A percentile compares a stretch with the other conserved stretches of the same genome.
These are phyloP conservation scores for Eutrema heterophyllum DNA, from an alignment of 345 rosid genomes.

Conservation along the genomic window DNA sequence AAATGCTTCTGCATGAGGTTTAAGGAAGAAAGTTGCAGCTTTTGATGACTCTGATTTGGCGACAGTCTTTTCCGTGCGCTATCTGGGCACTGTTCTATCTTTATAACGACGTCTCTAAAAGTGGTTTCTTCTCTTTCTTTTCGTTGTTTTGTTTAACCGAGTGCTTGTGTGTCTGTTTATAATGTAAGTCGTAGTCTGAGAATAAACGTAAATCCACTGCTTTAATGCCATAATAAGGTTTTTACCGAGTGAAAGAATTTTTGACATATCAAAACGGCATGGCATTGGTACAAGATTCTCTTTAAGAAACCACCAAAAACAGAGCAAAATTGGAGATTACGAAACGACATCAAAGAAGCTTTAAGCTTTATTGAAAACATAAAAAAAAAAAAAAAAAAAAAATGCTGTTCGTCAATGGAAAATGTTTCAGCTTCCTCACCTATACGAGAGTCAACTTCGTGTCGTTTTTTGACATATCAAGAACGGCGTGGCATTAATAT, in stretches of 20 bases:
- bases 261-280: background rate
- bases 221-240: too few relatives aligned
- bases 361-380: too few relatives aligned
- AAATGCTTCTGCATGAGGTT: conserved; percentile 61
- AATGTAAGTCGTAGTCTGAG: background rate
- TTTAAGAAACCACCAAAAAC: background rate
- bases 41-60: conserved; percentile 20
- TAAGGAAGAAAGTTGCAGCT: conserved; percentile 36
- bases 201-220: too few relatives aligned
- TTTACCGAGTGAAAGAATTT: background rate
- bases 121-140: background rate
- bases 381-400: too few relatives aligned
- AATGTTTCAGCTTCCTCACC: background rate
- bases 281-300: background rate
- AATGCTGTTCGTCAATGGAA: background rate
- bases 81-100: conserved; percentile 4
- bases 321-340: background rate
- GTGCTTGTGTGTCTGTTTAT: background rate
- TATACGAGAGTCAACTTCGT: too few relatives aligned
- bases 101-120: background rate
- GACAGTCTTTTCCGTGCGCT: conserved; percentile 1
- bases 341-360: background rate
- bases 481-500: too few relatives aligned
- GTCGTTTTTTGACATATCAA: too few relatives aligned
- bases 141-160: background rate